Percentiles rank a stretch among this genome's conserved stretches.
These are phyloP conservation scores for Hirschfeldia incana DNA, from an alignment of 345 rosid genomes.

Conservation along the genomic window DNA sequence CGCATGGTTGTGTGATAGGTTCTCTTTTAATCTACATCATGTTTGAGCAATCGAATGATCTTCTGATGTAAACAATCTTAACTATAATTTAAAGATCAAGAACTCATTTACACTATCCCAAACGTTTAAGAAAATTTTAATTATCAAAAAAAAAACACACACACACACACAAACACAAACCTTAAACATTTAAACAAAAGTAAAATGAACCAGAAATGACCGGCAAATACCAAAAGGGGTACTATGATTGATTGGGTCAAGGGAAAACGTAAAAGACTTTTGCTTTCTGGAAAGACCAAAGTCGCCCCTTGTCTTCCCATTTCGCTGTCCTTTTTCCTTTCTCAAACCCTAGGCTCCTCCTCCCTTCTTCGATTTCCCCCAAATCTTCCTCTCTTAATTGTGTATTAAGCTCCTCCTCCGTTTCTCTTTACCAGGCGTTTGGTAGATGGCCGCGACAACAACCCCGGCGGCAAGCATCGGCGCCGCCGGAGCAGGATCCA, in stretches of 20 bases:
- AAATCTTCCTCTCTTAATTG: slow-evolving; percentile 7
- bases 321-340: slow-evolving; percentile 31
- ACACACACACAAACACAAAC: no score
- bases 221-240: slow-evolving; percentile 9
- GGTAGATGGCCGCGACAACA: slow-evolving; percentile 34
- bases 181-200: not conserved
- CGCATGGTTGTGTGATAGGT: no score
- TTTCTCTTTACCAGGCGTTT: not conserved
- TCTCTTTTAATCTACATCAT: no score
- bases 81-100: no score
- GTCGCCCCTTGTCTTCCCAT: slow-evolving; percentile 11
- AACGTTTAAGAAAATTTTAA: no score
- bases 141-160: no score
- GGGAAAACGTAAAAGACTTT: slow-evolving; percentile 17
- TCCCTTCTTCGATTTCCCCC: slow-evolving; percentile 2
- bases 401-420: not conserved
- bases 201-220: slow-evolving; percentile 8
- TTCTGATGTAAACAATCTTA: no score
- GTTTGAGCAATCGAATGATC: no score
- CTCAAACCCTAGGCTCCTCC: slow-evolving; percentile 34
- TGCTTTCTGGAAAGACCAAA: slow-evolving; percentile 1
- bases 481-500: slow-evolving; percentile 26
- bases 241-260: slow-evolving; percentile 20
- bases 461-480: slow-evolving; percentile 49
- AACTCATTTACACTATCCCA: no score